Conservation (phyloP, 1,139 yeast species). For the Hyphopichia khmerensis region DNA sequence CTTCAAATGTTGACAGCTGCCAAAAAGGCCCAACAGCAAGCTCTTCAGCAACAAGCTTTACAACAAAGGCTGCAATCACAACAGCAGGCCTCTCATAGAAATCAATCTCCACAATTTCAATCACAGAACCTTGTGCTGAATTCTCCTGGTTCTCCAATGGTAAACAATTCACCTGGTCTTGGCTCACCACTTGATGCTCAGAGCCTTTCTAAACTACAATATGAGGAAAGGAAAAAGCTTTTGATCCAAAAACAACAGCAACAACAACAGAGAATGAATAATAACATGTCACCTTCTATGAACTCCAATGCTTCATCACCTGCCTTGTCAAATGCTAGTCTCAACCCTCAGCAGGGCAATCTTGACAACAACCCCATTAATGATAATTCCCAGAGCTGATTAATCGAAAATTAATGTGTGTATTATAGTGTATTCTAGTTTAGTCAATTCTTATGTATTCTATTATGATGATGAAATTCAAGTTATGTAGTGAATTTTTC, state of each 20-base stretch:
- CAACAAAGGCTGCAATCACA: background rate
- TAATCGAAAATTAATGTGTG: background rate
- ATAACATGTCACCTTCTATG: background rate
- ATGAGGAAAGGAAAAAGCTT: conserved; percentile 4
- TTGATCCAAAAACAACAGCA: conserved; percentile 5
- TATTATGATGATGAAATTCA: background rate
- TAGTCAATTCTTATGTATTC: background rate
- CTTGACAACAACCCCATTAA: background rate
- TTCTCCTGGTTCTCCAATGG: background rate
- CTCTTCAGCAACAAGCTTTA: conserved; percentile 1
- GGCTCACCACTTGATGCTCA: background rate
- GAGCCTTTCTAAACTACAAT: conserved; percentile 2
- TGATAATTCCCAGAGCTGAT: background rate
- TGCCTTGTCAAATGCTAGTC: conserved; percentile 3
- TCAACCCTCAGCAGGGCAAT: background rate
- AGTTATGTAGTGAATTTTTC: too few relatives aligned
- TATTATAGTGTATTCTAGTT: conserved; percentile 1
- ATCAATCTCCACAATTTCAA: conserved; percentile 1
- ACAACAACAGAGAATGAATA: conserved; percentile 3
- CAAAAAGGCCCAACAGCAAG: conserved; percentile 1
- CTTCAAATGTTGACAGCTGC: conserved; percentile 5
- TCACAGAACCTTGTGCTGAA: background rate
- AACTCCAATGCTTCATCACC: conserved; percentile 3
- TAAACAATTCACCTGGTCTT: background rate
- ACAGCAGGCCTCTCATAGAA: background rate